Evolutionary conservation across 2,329 filamentous ascomycete species (phyloP).

Genomic region (Ceratocystiopsis brevicomis): DNA sequence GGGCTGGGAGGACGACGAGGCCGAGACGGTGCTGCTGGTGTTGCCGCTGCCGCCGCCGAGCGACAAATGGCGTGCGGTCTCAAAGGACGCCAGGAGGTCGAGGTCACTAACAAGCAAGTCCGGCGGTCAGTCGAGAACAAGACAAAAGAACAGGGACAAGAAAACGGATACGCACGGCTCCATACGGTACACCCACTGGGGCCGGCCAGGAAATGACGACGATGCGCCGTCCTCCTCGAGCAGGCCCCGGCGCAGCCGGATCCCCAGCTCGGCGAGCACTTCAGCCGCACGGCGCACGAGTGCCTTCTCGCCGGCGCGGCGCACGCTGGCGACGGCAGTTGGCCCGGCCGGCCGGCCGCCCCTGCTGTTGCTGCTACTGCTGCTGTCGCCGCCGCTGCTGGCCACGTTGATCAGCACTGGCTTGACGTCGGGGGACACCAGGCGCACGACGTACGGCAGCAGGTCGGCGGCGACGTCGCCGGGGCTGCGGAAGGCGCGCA

Average conservation of each 20-base stretch:
- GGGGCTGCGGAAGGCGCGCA: slow-evolving; percentile 59
- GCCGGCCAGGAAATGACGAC: slow-evolving; percentile 29
- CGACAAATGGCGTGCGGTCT: slow-evolving; percentile 39
- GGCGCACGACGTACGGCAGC: slow-evolving; percentile 63
- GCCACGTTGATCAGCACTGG: slow-evolving; percentile 60
- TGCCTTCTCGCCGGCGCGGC: slow-evolving; percentile 64
- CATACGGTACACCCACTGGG: slow-evolving; percentile 77
- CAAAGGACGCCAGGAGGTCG: slow-evolving; percentile 60
- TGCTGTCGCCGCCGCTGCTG: slow-evolving; percentile 13
- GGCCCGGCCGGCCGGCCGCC: slow-evolving; percentile 45
- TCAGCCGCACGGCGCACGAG: slow-evolving; percentile 66
- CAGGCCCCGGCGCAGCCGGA: slow-evolving; percentile 62
- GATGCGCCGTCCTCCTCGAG: slow-evolving; percentile 36
- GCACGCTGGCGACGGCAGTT: slow-evolving; percentile 50
- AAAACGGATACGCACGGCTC: slow-evolving; percentile 50
- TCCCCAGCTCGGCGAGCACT: slow-evolving; percentile 65
- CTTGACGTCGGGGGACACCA: slow-evolving; percentile 78
- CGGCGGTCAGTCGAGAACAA: slow-evolving; percentile 1
- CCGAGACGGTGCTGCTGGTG: slow-evolving; percentile 33
- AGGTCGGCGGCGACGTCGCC: slow-evolving; percentile 67
- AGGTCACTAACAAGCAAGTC: slow-evolving; percentile 41
- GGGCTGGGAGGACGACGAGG: slow-evolving; percentile 20
- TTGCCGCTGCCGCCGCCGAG: slow-evolving; percentile 13
- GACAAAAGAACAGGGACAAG: background rate
- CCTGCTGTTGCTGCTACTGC: slow-evolving; percentile 33